Base-by-base conservation (phyloP, 2,329 filamentous ascomycete genomes). In the Ophiostoma himal-ulmi region DNA sequence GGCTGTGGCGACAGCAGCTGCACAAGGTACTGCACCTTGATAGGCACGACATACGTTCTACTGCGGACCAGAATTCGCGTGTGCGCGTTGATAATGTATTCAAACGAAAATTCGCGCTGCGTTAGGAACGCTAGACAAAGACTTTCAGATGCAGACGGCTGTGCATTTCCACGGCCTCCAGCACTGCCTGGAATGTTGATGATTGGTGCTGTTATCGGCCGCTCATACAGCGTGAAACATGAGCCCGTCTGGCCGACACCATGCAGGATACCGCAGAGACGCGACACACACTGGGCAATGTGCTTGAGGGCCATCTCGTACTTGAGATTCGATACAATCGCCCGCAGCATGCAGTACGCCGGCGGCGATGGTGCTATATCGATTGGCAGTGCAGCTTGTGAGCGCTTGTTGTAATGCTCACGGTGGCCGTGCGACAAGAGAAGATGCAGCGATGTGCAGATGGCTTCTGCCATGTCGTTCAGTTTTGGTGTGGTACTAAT, bases 371-470 rank as follows among this genome's bases (percentile, higher is more conserved):
- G 75, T 37, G 78, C 75, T 68, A 79, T 78, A 73, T 75, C 81
- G 75, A 73, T 83, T 74, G 71, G 81, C 78, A 44, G 81, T 77
- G 44, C 80, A 74, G 57, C 88, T 39, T 89, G 86, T 1, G 89
- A 90, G 69, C 93, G 87, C 62, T 86, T 85, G 54, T 88, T 82
- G 72, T 92, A 86, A 74, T 90, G 73, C 5, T 73, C 68, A 22
- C 73, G 87, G 78, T 98, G 94, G 1, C 91, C 88, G 73, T 94
- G 89, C 67, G 86, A 87, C 8, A 98, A 86, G 1, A 97, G 83
- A 30, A 97, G 84, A 57, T 92, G 89, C 3, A 97, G 83, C 0
- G 87, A 84, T 68, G 91, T 82, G 2, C 87, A 85, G 37, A 93
- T 82, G 7, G 85, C 83, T 76, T 93, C 85, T 1, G 93, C 91